Evolutionary conservation across 1,139 yeast genomes (phyloP), one percentile per base, ranked within the genome.

Genomic region (Yamadazyma diddensiae): DNA sequence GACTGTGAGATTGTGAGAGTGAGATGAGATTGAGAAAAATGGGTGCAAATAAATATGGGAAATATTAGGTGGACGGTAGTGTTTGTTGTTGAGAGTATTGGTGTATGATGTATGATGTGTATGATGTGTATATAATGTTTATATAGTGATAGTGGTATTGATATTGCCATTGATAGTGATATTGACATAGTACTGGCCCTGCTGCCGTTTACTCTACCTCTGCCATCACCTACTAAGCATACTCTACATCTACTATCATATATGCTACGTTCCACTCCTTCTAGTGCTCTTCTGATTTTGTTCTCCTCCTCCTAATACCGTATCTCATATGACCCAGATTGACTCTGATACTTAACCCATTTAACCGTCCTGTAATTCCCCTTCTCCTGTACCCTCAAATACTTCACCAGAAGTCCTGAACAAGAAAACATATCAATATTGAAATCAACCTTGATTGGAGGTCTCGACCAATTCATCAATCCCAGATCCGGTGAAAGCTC

Each of bases 331-430:
- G 84, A 75, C 1, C 95, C 95, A 0, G 90, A 79, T 41, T 70
- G 74, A 1, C 90, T 73, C 13, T 74, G 56, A 54, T 90, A 90
- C 47, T 85, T 76, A 28, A 88, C 94, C 94, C 95, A 88, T 53
- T 90, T 90, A 14, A 86, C 79, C 1, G 95, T 80, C 29, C 74
- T 65, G 58, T 85, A 83, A 39, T 77, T 78, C 7, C 73, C 47
- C 47, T 69, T 74, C 50, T 86, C 95, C 21, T 65, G 67, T 2
- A 90, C 82, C 52, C 77, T 78, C 47, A 90, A 66, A 52, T 75
- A 84, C 42, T 84, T 73, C 28, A 90, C 92, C 18, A 77, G 73
- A 31, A 85, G 62, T 0, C 95, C 95, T 9, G 94, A 81, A 45
- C 84, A 69, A 17, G 92, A 80, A 50, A 79, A 83, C 88, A 83